These are phyloP conservation scores for Fusarium nematophilum DNA, from an alignment of 2,329 filamentous ascomycete species.

Conservation along the genomic window DNA sequence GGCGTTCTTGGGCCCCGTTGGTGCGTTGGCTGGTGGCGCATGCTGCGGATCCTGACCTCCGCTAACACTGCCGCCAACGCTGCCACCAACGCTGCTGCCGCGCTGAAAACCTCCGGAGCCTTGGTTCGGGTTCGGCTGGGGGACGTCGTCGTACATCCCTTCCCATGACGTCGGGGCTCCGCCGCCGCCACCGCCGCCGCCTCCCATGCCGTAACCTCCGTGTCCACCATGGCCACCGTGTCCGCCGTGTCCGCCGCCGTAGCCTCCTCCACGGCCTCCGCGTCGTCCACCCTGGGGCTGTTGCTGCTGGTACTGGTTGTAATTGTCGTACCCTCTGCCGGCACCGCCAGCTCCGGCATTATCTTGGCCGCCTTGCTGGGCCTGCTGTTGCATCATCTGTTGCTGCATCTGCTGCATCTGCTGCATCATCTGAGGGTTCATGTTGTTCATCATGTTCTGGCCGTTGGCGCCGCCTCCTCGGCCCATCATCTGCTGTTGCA, in stretches of 20 bases:
- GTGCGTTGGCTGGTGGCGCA: slow-evolving; percentile 69
- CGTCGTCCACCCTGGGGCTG: slow-evolving; percentile 50
- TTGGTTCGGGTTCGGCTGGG: slow-evolving; percentile 76
- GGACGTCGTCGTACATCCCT: slow-evolving; percentile 97
- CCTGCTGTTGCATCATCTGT: slow-evolving; percentile 56
- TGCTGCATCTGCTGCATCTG: slow-evolving; percentile 57
- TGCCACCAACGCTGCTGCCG: slow-evolving; percentile 55
- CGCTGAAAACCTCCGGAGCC: slow-evolving; percentile 53
- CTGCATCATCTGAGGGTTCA: slow-evolving; percentile 67
- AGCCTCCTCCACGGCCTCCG: slow-evolving; percentile 47
- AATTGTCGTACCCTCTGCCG: slow-evolving; percentile 46
- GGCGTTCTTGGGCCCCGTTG: slow-evolving; percentile 95
- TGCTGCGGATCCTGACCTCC: slow-evolving; percentile 58
- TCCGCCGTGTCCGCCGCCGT: slow-evolving; percentile 40
- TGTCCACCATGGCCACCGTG: slow-evolving; percentile 44
- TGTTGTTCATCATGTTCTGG: slow-evolving; percentile 55
- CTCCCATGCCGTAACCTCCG: slow-evolving; percentile 50
- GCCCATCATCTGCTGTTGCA: slow-evolving; percentile 66
- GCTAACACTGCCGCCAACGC: slow-evolving; percentile 50
- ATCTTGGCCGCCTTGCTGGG: slow-evolving; percentile 45
- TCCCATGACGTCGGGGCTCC: slow-evolving; percentile 90
- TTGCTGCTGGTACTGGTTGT: slow-evolving; percentile 60
- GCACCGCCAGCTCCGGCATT: slow-evolving; percentile 44
- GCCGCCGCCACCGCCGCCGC: slow-evolving; percentile 51
- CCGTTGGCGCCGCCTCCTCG: slow-evolving; percentile 51